Evolutionary conservation across 305 asterid genomes (phyloP).

Genomic region (Withania somnifera): DNA sequence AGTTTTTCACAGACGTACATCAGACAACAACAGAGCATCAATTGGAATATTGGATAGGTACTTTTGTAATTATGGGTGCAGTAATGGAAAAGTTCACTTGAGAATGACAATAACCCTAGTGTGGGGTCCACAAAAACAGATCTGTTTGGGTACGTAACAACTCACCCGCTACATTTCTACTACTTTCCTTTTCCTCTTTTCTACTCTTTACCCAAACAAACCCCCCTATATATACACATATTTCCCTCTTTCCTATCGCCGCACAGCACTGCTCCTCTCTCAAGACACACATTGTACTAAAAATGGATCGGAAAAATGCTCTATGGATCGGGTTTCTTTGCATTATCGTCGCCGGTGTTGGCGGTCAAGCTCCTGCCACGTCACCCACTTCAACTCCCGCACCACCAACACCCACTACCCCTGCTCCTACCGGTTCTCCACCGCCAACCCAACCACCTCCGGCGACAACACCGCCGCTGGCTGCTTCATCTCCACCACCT

Average conservation of each 20-base stretch:
- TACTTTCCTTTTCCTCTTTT: neutral
- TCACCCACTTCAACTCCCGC: conserved; percentile 17
- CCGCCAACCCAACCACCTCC: no score
- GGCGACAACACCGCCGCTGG: conserved; percentile 12
- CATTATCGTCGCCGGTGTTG: conserved; percentile 39
- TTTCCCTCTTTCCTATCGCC: neutral
- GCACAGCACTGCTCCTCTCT: neutral
- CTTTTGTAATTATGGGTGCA: neutral
- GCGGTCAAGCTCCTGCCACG: conserved; percentile 38
- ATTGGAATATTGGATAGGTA: neutral
- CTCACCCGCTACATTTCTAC: neutral
- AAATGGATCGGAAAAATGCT: conserved; percentile 24
- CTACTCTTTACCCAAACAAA: neutral
- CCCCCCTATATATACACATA: neutral
- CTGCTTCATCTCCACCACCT: neutral
- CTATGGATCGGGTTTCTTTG: conserved; percentile 31
- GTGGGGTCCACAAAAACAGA: neutral
- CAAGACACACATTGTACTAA: neutral
- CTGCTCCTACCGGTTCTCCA: conserved; percentile 24
- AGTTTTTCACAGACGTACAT: neutral
- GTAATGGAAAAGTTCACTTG: neutral
- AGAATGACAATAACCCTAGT: neutral
- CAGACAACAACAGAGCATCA: neutral
- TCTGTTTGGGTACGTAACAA: neutral
- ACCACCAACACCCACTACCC: conserved; percentile 10